Conservation (phyloP, 2,329 filamentous ascomycete genomes). For the Hortaea werneckii region DNA sequence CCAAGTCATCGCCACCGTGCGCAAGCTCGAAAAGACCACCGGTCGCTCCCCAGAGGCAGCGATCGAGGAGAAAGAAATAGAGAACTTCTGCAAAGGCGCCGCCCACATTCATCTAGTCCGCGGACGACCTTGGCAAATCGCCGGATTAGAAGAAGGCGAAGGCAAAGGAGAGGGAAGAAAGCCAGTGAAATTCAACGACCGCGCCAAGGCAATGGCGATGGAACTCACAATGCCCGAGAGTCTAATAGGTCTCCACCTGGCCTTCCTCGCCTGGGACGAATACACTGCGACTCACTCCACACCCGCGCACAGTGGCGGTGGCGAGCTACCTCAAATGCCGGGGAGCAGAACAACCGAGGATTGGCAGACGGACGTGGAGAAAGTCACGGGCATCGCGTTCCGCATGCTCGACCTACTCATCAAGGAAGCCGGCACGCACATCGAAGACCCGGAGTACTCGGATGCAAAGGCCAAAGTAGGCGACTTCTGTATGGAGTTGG, state of each 20-base stretch:
- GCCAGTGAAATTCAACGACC: conserved; percentile 18
- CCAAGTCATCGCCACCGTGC: conserved; percentile 61
- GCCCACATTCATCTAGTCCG: conserved; percentile 84
- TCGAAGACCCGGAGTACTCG: conserved; percentile 34
- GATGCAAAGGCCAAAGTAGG: conserved; percentile 26
- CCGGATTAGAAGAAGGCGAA: conserved; percentile 20
- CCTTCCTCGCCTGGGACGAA: conserved; percentile 42
- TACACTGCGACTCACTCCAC: conserved; percentile 32
- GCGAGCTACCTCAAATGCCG: conserved; percentile 26
- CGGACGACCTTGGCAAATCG: conserved; percentile 44
- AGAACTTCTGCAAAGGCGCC: conserved; percentile 90
- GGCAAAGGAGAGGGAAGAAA: conserved; percentile 6
- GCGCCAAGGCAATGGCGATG: conserved; percentile 40
- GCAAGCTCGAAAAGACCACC: conserved; percentile 42
- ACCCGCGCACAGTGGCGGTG: conserved; percentile 22
- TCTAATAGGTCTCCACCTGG: conserved; percentile 39
- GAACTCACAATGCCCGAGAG: conserved; percentile 32
- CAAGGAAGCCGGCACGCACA: conserved; percentile 29
- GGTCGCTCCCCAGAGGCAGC: conserved; percentile 28
- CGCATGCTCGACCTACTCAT: conserved; percentile 33
- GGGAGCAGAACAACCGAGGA: conserved; percentile 23
- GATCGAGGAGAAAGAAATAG: conserved; percentile 65
- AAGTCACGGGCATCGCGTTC: conserved; percentile 34
- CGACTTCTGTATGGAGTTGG: conserved; percentile 37
- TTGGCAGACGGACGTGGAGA: conserved; percentile 27